phyloP scores from a whole-genome alignment of 805 yeast species.

The Starmerella sp. region DNA sequence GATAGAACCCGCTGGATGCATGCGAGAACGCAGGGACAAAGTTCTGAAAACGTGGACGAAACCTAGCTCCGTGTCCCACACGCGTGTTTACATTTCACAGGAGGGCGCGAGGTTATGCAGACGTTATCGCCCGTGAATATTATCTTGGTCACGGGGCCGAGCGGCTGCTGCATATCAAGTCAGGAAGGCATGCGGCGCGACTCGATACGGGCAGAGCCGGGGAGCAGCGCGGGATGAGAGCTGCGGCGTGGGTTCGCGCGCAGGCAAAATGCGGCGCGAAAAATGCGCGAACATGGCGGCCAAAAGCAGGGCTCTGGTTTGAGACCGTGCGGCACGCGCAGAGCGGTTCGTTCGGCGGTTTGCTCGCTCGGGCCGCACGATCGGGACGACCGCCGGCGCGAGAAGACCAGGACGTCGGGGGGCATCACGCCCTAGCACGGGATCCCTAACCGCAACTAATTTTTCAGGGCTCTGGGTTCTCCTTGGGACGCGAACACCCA shows the following conservation, averaged over 20 bases:
- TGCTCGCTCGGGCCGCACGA: neutral
- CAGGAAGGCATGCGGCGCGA: neutral
- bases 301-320: too few species aligned
- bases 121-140: neutral
- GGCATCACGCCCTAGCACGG: neutral
- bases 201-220: too few species aligned
- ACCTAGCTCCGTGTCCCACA: too few species aligned
- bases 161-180: neutral
- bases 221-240: too few species aligned
- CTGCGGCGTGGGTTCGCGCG: too few species aligned
- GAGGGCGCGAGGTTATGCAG: neutral
- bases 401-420: neutral
- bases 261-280: too few species aligned
- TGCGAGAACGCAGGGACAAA: too few species aligned
- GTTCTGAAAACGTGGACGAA: too few species aligned
- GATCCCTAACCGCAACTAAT: slow-evolving; percentile 8
- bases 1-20: too few species aligned
- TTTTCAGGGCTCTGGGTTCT: slow-evolving; percentile 14
- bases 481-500: slow-evolving; percentile 6
- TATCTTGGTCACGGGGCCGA: neutral
- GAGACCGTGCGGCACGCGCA: too few species aligned
- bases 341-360: neutral
- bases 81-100: too few species aligned
- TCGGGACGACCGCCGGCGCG: neutral
- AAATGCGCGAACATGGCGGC: too few species aligned